Conservation (phyloP, 2,329 filamentous ascomycete species). For the Zymoseptoria tritici region DNA sequence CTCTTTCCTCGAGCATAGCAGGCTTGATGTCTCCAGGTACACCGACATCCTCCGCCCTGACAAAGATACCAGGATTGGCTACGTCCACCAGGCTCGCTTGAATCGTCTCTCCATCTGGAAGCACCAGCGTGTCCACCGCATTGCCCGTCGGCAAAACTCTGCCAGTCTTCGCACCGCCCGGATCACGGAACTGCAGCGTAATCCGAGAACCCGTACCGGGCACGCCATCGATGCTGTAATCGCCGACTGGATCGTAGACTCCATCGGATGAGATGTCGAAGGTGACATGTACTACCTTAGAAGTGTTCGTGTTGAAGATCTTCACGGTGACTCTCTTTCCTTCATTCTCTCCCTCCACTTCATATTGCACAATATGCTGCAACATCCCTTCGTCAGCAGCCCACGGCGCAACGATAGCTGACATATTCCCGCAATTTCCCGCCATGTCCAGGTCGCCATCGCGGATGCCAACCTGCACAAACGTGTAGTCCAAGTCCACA, state of each 20-base stretch:
- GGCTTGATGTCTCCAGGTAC: constrained; percentile 48
- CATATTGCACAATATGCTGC: constrained; percentile 24
- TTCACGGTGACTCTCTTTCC: constrained; percentile 41
- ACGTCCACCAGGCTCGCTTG: constrained; percentile 55
- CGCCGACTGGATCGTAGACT: constrained; percentile 35
- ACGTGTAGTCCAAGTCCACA: constrained; percentile 62
- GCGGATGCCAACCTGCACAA: constrained; percentile 60
- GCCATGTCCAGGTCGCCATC: constrained; percentile 56
- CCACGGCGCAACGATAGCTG: constrained; percentile 57
- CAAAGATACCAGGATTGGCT: constrained; percentile 57
- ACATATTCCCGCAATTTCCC: constrained; percentile 73
- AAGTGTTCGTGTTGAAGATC: constrained; percentile 65
- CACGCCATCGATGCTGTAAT: constrained; percentile 59
- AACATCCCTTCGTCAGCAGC: constrained; percentile 51
- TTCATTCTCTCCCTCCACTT: constrained; percentile 17
- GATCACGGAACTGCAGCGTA: constrained; percentile 54
- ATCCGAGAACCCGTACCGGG: constrained; percentile 51
- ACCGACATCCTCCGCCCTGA: constrained; percentile 48
- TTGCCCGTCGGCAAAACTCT: constrained; percentile 54
- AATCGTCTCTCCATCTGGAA: constrained; percentile 33
- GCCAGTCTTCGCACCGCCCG: constrained; percentile 57
- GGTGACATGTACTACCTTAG: constrained; percentile 53
- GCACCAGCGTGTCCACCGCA: constrained; percentile 41
- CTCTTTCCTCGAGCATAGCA: constrained; percentile 45
- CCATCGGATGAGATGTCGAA: constrained; percentile 49